Evolutionary conservation across 129 eudicot genomes (phyloP), one percentile per base, ranked within the genome.

Genomic region (Glebionis coronaria): DNA sequence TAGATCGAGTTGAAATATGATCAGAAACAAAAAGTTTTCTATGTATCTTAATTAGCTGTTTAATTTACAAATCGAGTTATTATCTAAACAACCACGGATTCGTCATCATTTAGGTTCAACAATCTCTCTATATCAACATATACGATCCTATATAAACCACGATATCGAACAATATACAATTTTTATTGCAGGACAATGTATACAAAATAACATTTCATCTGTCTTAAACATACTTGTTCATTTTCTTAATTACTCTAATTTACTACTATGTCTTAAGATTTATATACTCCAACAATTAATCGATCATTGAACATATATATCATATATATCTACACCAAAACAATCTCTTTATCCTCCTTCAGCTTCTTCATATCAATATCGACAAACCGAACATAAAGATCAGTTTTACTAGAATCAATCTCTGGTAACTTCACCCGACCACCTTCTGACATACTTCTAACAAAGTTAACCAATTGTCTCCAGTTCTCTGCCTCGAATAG

Each of bases 401-500:
- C 90, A 52, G 92, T 76, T 66, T 80, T 74, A 54, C 82, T 71
- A 20, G 69, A 25, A 74, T 93, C 97, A 59, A 74, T 71, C 63
- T 78, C 88, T 42, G 95, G 77, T 27, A 84, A 79, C 76, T 80
- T 78, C 20, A 47, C 81, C 56, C 65, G 38, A 2, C 95, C 95
- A 9, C 90, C 97, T 53, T 86, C 95, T 12, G 88, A 76, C 98
- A 93, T 93, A 71, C 85, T 86, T 62, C 71, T 86, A 46, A 88
- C 92, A 27, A 93, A 93, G 28, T 75, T 81, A 68, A 88, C 95
- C 78, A 93, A 66, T 55, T 93, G 80, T 79, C 85, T 63, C 98
- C 98, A 93, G 40, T 89, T 88, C 23, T 93, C 92, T 13, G 82
- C 88, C 69, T 88, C 92, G 46, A 88, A 93, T 82, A 93, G 61